phyloP scores from a whole-genome alignment of 257 asterid species.

The Salvia splendens region DNA sequence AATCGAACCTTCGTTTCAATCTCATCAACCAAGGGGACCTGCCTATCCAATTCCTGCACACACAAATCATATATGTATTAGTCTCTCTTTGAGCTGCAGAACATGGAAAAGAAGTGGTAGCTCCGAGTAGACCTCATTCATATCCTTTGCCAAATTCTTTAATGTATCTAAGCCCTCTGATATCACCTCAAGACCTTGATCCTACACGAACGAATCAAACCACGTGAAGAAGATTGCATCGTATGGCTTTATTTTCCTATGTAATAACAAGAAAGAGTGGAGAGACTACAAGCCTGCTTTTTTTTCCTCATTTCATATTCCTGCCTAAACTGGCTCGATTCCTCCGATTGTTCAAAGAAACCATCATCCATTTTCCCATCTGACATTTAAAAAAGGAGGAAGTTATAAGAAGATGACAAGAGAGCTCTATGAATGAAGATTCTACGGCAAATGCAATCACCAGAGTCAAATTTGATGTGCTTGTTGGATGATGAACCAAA shows the following conservation, averaged over 20 bases:
- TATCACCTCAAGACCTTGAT: conserved; percentile 77
- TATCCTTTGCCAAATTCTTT: conserved; percentile 77
- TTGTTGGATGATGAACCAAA: conserved; percentile 54
- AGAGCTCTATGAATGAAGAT: not conserved
- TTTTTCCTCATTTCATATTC: conserved; percentile 81
- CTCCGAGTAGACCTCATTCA: conserved; percentile 69
- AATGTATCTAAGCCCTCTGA: conserved; percentile 75
- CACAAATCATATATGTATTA: not conserved
- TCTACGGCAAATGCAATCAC: conserved; percentile 33
- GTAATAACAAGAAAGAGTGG: conserved; percentile 7
- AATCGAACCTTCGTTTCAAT: conserved; percentile 73
- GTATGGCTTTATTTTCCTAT: not conserved
- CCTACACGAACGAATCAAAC: conserved; percentile 45
- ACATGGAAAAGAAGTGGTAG: not conserved
- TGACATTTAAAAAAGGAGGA: conserved; percentile 26
- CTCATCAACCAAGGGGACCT: conserved; percentile 86
- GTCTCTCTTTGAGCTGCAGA: not conserved
- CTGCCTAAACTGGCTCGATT: conserved; percentile 66
- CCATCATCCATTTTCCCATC: conserved; percentile 57
- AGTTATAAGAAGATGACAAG: not conserved
- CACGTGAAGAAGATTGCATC: conserved; percentile 2
- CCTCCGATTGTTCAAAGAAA: conserved; percentile 65
- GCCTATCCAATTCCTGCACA: conserved; percentile 82
- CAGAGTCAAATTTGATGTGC: conserved; percentile 66
- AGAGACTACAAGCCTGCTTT: conserved; percentile 80